Base-by-base conservation (phyloP, 2,329 filamentous ascomycete species). In the Aurifilum marmelostoma region DNA sequence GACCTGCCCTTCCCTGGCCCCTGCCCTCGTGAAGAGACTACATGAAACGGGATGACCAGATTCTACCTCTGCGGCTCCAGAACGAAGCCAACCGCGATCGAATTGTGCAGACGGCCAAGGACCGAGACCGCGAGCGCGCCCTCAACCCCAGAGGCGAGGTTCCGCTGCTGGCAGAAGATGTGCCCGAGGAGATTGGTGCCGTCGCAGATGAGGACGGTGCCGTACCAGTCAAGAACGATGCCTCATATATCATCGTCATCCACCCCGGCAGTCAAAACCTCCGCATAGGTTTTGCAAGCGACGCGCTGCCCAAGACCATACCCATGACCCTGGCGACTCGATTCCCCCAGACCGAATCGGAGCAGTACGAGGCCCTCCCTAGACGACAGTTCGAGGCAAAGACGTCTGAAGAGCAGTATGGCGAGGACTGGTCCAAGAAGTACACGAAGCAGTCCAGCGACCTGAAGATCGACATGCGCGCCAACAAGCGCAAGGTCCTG, bases 41-140 rank as follows among this genome's bases (percentile, higher is more conserved):
- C 75, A 92, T 99, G 82, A 99, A 99, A 83, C 91, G 95, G 76
- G 96, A 99, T 83, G 96, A 98, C 76, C 96, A 99, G 82, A 90
- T 97, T 70, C 89, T 99, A 43, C 93, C 95, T 16, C 88, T 95
- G 67, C 90, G 96, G 75, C 87, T 97, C 21, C 93, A 97, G 75
- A 91, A 90, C 79, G 96, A 99, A 79, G 93, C 95, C 74, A 91
- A 89, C 64, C 87, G 93, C 73, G 94, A 96, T 72, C 88, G 89
- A 71, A 91, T 97, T 79, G 90, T 96, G 47, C 93, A 94, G 79
- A 91, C 86, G 68, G 94, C 94, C 32, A 93, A 96, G 77, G 95
- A 71, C 16, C 70, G 68, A 43, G 70, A 97, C 75, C 89, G 91
- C 74, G 95, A 97, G 77, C 89, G 94, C 74, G 91, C 92, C 56